Base-by-base conservation (phyloP, 2,329 filamentous ascomycete species). In the Acrocalymma vagum region DNA sequence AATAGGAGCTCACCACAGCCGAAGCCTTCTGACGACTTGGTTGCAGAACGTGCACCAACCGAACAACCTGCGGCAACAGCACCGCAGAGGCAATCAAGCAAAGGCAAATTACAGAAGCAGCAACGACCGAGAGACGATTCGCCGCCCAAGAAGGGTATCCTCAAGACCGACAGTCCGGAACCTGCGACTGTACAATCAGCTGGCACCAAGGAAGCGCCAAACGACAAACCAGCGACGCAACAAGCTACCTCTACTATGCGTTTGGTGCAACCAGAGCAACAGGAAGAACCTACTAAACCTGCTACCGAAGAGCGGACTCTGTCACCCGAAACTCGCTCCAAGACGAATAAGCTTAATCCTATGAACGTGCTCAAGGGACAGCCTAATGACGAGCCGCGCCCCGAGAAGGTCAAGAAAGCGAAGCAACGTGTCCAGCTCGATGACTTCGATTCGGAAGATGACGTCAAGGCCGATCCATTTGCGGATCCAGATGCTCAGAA, bases 371-470 rank as follows among this genome's bases (percentile, higher is more conserved):
- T 63, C 66, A 60, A 65, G 25, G 10, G 64, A 61, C 45, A 53
- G 67, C 64, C 61, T 58, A 48, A 66, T 37, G 71, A 62, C 26
- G 80, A 82, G 25, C 58, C 74, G 2, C 82, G 78, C 58, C 80
- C 79, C 13, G 74, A 78, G 42, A 82, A 83, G 65, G 74, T 79
- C 28, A 82, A 77, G 42, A 78, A 79, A 51, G 79, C 84, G 1
- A 84, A 83, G 48, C 73, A 81, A 11, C 81, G 85, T 16, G 77
- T 85, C 48, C 84, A 85, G 38, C 75, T 90, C 9, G 87, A 90
- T 58, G 86, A 88, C 50, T 86, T 87, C 29, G 86, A 88, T 48
- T 80, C 79, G 36, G 80, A 74, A 15, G 65, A 74, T 25, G 66
- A 74, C 31, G 77, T 72, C 28, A 72, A 73, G 30, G 71, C 70